A percentile compares a stretch with the other conserved stretches of the same genome.
Conservation (phyloP, 441 rosid genomes). For the Pelargonium australe region DNA sequence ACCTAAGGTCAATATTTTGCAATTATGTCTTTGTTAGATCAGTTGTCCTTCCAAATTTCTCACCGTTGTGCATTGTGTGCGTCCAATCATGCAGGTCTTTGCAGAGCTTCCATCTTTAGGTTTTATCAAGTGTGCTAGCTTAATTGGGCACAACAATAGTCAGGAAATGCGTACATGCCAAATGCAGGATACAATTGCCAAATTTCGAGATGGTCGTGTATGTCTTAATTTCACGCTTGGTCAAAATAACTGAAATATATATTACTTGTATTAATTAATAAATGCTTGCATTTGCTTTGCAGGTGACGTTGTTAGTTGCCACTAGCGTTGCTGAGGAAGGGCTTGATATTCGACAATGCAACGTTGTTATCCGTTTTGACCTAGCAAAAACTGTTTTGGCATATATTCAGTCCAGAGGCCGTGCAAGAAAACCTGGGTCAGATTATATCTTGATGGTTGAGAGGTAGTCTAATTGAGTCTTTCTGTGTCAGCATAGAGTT, state of each 20-base stretch:
- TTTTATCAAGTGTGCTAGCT: conserved; percentile 79
- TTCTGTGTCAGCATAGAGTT: neutral
- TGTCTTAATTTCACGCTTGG: conserved; percentile 23
- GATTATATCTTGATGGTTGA: conserved; percentile 98
- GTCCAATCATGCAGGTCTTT: conserved; percentile 55
- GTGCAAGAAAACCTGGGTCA: conserved; percentile 99
- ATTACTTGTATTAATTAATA: neutral
- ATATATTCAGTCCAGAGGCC: conserved; percentile 97
- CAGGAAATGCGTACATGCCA: conserved; percentile 94
- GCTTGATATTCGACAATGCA: conserved; percentile 97
- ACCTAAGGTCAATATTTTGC: conserved; percentile 62
- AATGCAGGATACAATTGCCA: conserved; percentile 92
- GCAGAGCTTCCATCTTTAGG: conserved; percentile 89
- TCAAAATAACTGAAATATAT: conserved; percentile 14
- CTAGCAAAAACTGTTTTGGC: conserved; percentile 99
- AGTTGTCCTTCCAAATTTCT: conserved; percentile 14
- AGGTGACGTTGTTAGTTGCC: conserved; percentile 95
- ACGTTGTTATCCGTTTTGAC: conserved; percentile 97
- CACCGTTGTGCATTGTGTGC: conserved; percentile 4
- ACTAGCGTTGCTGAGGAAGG: conserved; percentile 99
- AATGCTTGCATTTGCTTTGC: conserved; percentile 19
- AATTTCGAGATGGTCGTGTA: conserved; percentile 97
- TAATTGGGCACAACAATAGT: conserved; percentile 97
- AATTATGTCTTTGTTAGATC: neutral
- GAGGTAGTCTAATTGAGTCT: conserved; percentile 48